Evolutionary conservation across 495 filamentous ascomycete genomes (phyloP), one percentile per base, ranked within the genome.

Genomic region (Neurospora sp.): DNA sequence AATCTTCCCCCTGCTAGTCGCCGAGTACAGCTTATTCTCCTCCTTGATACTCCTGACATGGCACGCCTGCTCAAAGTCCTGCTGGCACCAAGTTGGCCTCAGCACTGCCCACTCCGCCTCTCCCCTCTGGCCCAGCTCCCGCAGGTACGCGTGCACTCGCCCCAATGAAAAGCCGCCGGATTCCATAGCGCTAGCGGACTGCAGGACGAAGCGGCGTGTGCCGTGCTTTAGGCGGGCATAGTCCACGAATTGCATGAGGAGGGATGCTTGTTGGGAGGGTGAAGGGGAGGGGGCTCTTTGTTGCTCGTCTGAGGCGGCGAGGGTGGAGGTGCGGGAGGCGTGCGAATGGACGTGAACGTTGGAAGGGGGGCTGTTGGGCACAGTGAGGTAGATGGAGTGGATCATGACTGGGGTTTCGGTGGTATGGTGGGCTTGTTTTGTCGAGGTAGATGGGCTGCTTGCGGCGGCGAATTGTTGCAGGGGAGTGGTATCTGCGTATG

Each of bases 71-170:
- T 81, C 74, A 72, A 12, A 59, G 77, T 76, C 75, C 86, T 83
- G 76, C 71, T 83, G 82, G 72, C 86, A 86, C 84, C 85, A 87
- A 12, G 78, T 84, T 20, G 84, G 81, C 73, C 83, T 54, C 40
- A 86, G 66, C 31, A 83, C 82, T 18, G 77, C 78, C 82, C 82
- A 85, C 59, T 83, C 84, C 1, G 86, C 77, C 71, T 81, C 79
- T 2, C 82, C 79, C 9, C 76, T 69, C 18, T 76, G 69, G 9
- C 86, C 79, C 71, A 85, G 79, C 73, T 84, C 78, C 9, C 77
- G 70, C 16, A 87, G 74, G 38, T 82, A 81, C 31, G 73, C 78
- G 44, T 84, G 82, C 62, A 79, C 79, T 39, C 79, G 70, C 9
- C 82, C 83, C 79, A 82, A 79, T 7, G 79, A 74, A 11, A 79